Conservation (phyloP, 345 rosid genomes). For the Litchi chinensis region DNA sequence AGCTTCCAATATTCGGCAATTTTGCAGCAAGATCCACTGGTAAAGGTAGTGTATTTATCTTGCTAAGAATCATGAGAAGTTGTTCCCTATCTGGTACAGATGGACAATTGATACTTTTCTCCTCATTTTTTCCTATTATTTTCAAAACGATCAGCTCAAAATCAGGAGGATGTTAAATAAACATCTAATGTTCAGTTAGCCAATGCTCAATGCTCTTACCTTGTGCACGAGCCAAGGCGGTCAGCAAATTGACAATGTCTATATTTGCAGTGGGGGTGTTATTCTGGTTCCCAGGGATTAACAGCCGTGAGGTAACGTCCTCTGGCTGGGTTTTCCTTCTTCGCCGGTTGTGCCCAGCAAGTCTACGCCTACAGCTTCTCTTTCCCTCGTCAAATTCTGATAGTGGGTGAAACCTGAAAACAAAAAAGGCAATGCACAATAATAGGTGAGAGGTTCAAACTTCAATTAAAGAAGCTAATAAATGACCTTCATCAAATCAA, state of each 20-base stretch:
- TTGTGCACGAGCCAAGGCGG: conserved; percentile 66
- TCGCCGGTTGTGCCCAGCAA: conserved; percentile 80
- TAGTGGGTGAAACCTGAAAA: conserved; percentile 77
- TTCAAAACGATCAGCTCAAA: conserved; percentile 17
- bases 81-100: conserved; percentile 66
- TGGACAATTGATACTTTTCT: conserved; percentile 34
- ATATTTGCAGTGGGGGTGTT: conserved; percentile 39
- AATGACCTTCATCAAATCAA: background rate
- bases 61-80: conserved; percentile 72
- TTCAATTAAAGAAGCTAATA: background rate
- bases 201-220: conserved; percentile 44
- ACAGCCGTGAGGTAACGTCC: conserved; percentile 58
- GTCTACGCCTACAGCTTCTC: conserved; percentile 86
- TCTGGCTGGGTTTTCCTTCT: conserved; percentile 84
- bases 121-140: conserved; percentile 59
- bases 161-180: background rate
- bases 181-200: background rate
- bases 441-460: conserved; percentile 1
- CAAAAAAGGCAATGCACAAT: background rate
- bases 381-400: conserved; percentile 89
- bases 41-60: conserved; percentile 78
- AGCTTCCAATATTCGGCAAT: conserved; percentile 51
- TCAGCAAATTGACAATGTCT: conserved; percentile 71
- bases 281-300: conserved; percentile 50
- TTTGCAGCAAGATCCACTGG: conserved; percentile 72